These are phyloP conservation scores for Cutaneotrichosporon sp. DNA, from an alignment of 1,284 basidiomycete species.

Conservation along the genomic window DNA sequence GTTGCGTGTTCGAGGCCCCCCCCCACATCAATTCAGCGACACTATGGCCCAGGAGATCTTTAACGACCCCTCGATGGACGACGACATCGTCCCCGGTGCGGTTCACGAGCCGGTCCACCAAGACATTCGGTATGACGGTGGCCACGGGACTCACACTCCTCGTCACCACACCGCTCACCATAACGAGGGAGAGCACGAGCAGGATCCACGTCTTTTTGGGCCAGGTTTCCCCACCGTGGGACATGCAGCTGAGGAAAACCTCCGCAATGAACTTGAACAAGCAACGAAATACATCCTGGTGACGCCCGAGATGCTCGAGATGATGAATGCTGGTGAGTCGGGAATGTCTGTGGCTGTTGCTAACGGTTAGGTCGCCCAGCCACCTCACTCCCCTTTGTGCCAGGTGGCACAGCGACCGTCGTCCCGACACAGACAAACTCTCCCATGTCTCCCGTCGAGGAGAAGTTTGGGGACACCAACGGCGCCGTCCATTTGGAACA, in stretches of 20 bases:
- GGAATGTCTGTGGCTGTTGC: not conserved
- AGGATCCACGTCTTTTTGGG: not conserved
- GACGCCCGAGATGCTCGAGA: constrained; percentile 11
- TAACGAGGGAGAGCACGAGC: not conserved
- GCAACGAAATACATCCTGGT: constrained; percentile 9
- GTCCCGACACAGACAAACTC: not conserved
- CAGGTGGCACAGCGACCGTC: not conserved
- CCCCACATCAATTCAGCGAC: too few species aligned
- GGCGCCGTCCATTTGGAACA: constrained; percentile 2
- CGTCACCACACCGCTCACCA: not conserved
- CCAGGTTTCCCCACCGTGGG: not conserved
- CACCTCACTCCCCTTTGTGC: not conserved
- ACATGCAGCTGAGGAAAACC: not conserved
- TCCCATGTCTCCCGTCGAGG: not conserved
- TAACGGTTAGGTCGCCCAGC: not conserved
- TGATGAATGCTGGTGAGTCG: constrained; percentile 6
- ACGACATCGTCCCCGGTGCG: too few species aligned
- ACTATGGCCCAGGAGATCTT: too few species aligned
- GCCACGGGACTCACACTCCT: too few species aligned
- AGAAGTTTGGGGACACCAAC: not conserved
- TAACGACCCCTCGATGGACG: too few species aligned
- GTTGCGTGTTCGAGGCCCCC: too few species aligned
- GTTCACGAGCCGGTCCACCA: not conserved
- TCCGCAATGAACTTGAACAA: not conserved
- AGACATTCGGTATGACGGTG: not conserved